Conservation (phyloP, 495 filamentous ascomycete genomes). For the Penicillium chermesinum region DNA sequence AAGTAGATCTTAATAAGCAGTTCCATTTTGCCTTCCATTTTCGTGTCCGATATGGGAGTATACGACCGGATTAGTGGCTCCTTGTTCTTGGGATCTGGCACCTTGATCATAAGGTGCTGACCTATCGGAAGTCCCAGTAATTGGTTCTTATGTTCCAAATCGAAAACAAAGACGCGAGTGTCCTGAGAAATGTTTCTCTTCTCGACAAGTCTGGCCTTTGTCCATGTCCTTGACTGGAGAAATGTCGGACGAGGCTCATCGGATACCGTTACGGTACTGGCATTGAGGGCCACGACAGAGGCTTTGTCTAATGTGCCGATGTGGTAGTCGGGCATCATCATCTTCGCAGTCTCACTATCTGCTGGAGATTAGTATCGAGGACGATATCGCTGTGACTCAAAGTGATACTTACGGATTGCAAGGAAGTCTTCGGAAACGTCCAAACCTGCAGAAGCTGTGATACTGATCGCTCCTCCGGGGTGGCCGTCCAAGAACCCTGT, state of each 20-base stretch:
- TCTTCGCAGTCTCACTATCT: conserved; percentile 91
- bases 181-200: conserved; percentile 72
- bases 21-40: conserved; percentile 57
- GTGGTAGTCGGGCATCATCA: conserved; percentile 87
- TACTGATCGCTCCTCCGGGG: conserved; percentile 85
- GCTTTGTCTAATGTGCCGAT: conserved; percentile 68
- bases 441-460: conserved; percentile 74
- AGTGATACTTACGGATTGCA: conserved; percentile 70
- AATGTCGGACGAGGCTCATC: conserved; percentile 53
- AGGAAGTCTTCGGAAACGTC: conserved; percentile 93
- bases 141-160: conserved; percentile 68
- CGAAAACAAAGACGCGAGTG: conserved; percentile 78
- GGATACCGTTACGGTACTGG: conserved; percentile 16
- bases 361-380: conserved; percentile 6
- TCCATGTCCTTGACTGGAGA: conserved; percentile 69
- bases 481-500: conserved; percentile 78
- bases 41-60: conserved; percentile 72
- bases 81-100: conserved; percentile 61
- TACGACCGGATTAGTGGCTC: conserved; percentile 81
- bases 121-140: conserved; percentile 76
- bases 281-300: conserved; percentile 48
- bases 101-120: conserved; percentile 84
- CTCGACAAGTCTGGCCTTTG: conserved; percentile 56
- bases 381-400: not conserved
- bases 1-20: conserved; percentile 87